These are phyloP conservation scores for Leccinum variicolor DNA, from an alignment of 768 basidiomycete species.

Conservation along the genomic window DNA sequence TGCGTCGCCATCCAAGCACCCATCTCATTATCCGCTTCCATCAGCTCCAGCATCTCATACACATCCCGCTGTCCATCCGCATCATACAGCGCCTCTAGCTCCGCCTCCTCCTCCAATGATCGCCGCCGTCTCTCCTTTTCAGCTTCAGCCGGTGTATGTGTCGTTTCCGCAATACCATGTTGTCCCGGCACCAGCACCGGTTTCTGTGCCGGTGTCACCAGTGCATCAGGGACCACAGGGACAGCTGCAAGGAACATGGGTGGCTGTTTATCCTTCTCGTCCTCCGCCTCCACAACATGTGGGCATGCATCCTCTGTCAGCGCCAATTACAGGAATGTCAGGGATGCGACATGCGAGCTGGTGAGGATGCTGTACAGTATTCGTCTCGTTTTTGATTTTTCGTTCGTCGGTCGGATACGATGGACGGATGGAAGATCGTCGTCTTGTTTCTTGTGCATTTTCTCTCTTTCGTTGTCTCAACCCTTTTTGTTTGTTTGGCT, in stretches of 20 bases:
- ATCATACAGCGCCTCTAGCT: constrained; percentile 4
- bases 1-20: constrained; percentile 2
- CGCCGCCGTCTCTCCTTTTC: constrained; percentile 12
- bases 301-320: background rate
- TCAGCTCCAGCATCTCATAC: constrained; percentile 4
- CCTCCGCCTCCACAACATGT: background rate
- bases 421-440: too few relatives aligned
- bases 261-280: background rate
- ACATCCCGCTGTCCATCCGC: constrained; percentile 2
- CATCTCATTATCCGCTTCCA: constrained; percentile 5
- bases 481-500: too few relatives aligned
- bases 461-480: too few relatives aligned
- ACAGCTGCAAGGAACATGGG: background rate
- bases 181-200: constrained; percentile 3
- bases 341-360: too few relatives aligned
- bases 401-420: too few relatives aligned
- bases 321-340: too few relatives aligned
- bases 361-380: too few relatives aligned
- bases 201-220: background rate
- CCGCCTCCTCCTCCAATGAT: constrained; percentile 15
- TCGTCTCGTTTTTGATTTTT: too few relatives aligned
- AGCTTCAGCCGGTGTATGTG: constrained; percentile 18
- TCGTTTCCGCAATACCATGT: constrained; percentile 20
- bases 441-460: too few relatives aligned
- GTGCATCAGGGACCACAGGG: background rate